Evolutionary conservation across 228 moss, liverwort and hornwort genomes (phyloP), one percentile per base, ranked within the genome.

Genomic region (Sphagnum magellanicum): DNA sequence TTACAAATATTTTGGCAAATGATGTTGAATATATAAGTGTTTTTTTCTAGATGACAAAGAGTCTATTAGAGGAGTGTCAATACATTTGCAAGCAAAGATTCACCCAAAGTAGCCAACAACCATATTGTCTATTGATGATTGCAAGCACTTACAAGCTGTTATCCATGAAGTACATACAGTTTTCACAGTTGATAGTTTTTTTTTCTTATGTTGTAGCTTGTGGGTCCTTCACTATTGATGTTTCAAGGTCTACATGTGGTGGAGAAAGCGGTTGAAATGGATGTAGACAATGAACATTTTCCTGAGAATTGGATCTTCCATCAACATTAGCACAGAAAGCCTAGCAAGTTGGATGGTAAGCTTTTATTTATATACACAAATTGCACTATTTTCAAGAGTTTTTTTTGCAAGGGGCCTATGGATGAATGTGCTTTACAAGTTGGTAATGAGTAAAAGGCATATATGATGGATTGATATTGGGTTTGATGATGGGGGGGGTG

Each of bases 301-400:
- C 91, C 91, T 52, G 63, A 50, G 68, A 61, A 67, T 60, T 91
- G 89, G 89, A 72, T 91, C 32, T 91, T 86, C 63, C 91, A 91
- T 71, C 80, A 84, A 8, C 89, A 87, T 53, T 87, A 84, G 89
- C 78, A 69, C 73, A 84, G 65, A 72, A 89, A 82, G 77, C 86
- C 82, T 71, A 89, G 84, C 69, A 65, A 73, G 49, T 71, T 68
- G 53, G 47, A 16, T 32, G 12, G 57, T 47, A 6, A 6, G 12
- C 13, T 66, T 16, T 1, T 61, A 48, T 47, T 15, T 15, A 51
- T 47, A 49, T 52, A 32, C 17, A 52, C 0, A 16, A 16, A 63
- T 6, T 8, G 49, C 50, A 55, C 52, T 6, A 15, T 8, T 63
- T 53, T 49, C 51, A 2, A 3, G 32, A 32, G 32, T 32, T 32